Base-by-base conservation (phyloP, 768 basidiomycete species). In the Termitomyces sp. region DNA sequence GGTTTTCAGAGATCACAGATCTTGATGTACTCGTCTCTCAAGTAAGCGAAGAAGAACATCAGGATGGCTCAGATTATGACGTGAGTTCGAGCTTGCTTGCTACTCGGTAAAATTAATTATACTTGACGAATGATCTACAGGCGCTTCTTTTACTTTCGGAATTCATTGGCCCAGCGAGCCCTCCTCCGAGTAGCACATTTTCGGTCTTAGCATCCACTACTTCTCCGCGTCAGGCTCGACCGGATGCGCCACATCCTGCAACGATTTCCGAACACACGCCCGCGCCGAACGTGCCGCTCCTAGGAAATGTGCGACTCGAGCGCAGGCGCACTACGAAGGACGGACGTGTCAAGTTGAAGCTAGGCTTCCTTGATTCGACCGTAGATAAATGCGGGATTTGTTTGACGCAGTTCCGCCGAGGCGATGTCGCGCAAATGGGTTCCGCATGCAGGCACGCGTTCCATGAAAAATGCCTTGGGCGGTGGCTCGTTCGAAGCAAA, bases 381-480 rank as follows among this genome's bases (percentile, higher is more conserved):
- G 88, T 91, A 32, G 82, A 86, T 58, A 81, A 81, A 63, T 92
- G 90, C 67, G 79, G 84, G 38, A 84, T 90, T 47, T 91, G 90
- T 65, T 70, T 89, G 65, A 78, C 76, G 44, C 85, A 85, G 69
- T 91, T 89, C 71, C 83, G 74, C 68, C 75, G 71, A 7, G 79
- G 70, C 16, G 85, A 91, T 54, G 60, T 63, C 53, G 86, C 79
- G 13, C 78, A 78, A 32, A 62, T 88, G 67, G 78, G 80, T 3
- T 78, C 79, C 13, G 69, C 64, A 18, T 91, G 89, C 66, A 74
- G 72, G 57, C 89, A 91, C 71, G 73, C 78, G 65, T 85, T 83
- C 63, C 88, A 89, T 68, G 81, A 84, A 63, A 69, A 69, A 35
- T 89, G 88, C 70, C 76, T 86, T 57, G 72, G 67, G 52, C 75